Percentiles rank a stretch among this genome's conserved stretches.
Conservation (phyloP, 768 basidiomycete genomes). For the Gautieria morchelliformis region DNA sequence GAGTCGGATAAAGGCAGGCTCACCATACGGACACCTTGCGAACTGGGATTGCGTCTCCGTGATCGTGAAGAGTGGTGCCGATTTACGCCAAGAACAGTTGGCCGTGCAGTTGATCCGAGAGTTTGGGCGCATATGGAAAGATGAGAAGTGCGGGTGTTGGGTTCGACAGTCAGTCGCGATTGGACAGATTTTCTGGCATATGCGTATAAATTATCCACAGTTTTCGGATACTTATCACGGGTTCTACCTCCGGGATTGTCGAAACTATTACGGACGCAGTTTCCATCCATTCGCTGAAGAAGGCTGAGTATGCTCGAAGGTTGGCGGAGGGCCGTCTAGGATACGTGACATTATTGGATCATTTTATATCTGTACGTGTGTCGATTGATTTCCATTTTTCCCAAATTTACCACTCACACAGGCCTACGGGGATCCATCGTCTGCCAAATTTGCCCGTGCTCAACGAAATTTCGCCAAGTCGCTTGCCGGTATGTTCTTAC, state of each 20-base stretch:
- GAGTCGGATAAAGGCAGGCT: constrained; percentile 85
- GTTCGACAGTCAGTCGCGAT: constrained; percentile 61
- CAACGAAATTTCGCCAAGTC: constrained; percentile 93
- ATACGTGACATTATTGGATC: constrained; percentile 84
- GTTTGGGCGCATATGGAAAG: constrained; percentile 90
- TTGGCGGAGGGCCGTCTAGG: constrained; percentile 72
- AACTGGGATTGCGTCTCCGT: constrained; percentile 90
- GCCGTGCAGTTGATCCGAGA: constrained; percentile 92
- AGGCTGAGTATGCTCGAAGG: constrained; percentile 90
- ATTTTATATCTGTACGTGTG: constrained; percentile 69
- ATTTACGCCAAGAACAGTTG: constrained; percentile 93
- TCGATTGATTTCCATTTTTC: not conserved
- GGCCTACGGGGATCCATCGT: constrained; percentile 86
- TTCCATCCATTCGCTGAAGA: constrained; percentile 98
- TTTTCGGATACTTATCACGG: constrained; percentile 94
- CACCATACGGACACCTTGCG: constrained; percentile 91
- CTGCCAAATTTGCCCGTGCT: constrained; percentile 80
- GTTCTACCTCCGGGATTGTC: constrained; percentile 84
- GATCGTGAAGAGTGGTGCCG: constrained; percentile 97
- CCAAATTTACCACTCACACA: constrained; percentile 19
- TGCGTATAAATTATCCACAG: constrained; percentile 29
- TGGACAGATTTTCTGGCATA: not conserved
- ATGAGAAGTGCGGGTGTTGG: constrained; percentile 90
- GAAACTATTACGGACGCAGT: constrained; percentile 98
- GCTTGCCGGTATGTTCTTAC: constrained; percentile 50